Evolutionary conservation across 2,329 filamentous ascomycete species (phyloP).

Genomic region (Pseudofabraea citricarpa): DNA sequence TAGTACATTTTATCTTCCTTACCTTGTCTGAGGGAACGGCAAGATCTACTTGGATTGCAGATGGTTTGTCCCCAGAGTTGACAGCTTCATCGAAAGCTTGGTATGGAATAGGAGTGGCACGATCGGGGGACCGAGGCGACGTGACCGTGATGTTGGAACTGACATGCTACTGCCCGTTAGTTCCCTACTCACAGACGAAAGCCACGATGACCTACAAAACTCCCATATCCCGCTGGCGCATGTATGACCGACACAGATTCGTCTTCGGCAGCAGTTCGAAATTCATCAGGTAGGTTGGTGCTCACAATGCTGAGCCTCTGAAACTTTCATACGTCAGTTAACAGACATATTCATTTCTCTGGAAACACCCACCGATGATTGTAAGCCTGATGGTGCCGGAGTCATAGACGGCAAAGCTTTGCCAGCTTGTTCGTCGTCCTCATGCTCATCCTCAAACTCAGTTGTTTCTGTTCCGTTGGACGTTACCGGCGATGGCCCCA

Average conservation of each 20-base stretch:
- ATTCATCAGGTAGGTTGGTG: conserved; percentile 51
- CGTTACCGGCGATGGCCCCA: conserved; percentile 79
- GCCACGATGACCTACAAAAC: conserved; percentile 58
- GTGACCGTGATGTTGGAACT: conserved; percentile 5
- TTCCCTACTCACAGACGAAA: background rate
- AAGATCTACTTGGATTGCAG: conserved; percentile 14
- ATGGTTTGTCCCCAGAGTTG: background rate
- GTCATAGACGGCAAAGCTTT: conserved; percentile 31
- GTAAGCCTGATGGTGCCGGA: conserved; percentile 19
- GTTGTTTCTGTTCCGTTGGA: conserved; percentile 80
- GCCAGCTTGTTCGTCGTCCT: conserved; percentile 31
- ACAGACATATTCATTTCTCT: too few species aligned
- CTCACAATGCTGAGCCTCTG: conserved; percentile 27
- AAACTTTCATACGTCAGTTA: too few species aligned
- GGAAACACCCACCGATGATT: background rate
- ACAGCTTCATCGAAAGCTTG: conserved; percentile 7
- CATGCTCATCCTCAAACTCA: conserved; percentile 76
- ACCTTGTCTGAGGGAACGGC: conserved; percentile 23
- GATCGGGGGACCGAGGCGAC: conserved; percentile 13
- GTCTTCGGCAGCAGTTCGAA: conserved; percentile 60
- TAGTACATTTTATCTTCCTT: too few species aligned
- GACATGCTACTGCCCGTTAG: conserved; percentile 13
- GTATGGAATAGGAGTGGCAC: conserved; percentile 27
- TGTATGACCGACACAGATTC: conserved; percentile 89
- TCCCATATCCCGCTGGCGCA: conserved; percentile 75